Base-by-base conservation (phyloP, 1,284 basidiomycete species). In the Peniophora sp. region DNA sequence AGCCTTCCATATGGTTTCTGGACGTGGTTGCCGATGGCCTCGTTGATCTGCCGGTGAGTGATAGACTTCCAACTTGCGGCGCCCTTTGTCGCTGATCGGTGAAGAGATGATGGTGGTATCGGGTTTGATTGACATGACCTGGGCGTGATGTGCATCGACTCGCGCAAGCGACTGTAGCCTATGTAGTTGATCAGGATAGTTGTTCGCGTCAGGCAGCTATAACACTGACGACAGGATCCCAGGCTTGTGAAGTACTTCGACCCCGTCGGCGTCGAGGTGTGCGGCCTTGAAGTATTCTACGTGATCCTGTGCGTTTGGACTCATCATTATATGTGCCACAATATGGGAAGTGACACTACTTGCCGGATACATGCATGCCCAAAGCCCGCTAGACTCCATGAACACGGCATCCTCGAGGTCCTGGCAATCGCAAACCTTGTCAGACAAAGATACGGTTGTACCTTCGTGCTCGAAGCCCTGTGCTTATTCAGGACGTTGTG, bases 281-380 rank as follows among this genome's bases (percentile, higher is more conserved):
- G 64, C 60, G 10, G 76, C 48, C 24, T 48, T 54, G 54, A 75
- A 73, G 3, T 70, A 51, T 49, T 78, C 74, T 3, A 68, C 65
- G 47, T 66, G 69, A 42, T 73, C 71, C 78, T 81, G 54, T 23
- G 35, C 27, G 12, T 6, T 32, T 32, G 6, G 27, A 6, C 5
- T 32, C 27, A 32, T 32, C 12, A 5, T 6, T 32, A 6, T 32
- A 12, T 5, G 12, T 32, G 5, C 27, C 5, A 6, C 27, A 5
- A 32, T 32, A 32, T 32, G n/a, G n/a, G n/a, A 32, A 32, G 12
- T 12, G 27, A 32, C 27, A 32, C 6, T 5, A 32, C 27, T 32
- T 32, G 12, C 27, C 5, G 27, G 5, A 32, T 32, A 32, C 12
- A 32, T 32, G 6, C 6, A 32, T 32, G 27, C 27, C 27, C 27